These are phyloP conservation scores for Fusarium sterilihyphosum DNA, from an alignment of 2,329 filamentous ascomycete species.

Conservation along the genomic window DNA sequence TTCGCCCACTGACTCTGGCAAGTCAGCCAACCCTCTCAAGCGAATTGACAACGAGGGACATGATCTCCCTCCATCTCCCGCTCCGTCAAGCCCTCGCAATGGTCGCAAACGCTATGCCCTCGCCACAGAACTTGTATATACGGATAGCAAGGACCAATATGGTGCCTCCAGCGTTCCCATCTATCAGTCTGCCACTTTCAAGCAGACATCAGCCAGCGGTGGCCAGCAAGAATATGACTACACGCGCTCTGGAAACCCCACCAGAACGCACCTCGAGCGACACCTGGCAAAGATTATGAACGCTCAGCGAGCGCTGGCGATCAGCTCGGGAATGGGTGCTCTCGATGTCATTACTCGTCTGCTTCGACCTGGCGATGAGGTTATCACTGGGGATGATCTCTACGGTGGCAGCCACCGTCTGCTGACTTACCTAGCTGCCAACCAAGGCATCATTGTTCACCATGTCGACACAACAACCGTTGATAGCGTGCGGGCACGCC, in stretches of 20 bases:
- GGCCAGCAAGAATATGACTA: conserved; percentile 95
- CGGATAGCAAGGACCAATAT: conserved; percentile 96
- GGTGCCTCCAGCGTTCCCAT: conserved; percentile 96
- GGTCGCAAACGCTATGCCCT: conserved; percentile 87
- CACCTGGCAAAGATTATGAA: conserved; percentile 99
- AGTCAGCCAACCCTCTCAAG: conserved; percentile 56
- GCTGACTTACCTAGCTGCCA: conserved; percentile 88
- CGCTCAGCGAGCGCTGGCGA: conserved; percentile 87
- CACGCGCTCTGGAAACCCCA: conserved; percentile 96
- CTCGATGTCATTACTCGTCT: conserved; percentile 95
- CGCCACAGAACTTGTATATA: conserved; percentile 96
- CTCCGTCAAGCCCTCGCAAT: conserved; percentile 87
- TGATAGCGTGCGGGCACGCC: conserved; percentile 72
- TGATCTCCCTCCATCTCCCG: conserved; percentile 88
- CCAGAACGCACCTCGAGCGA: conserved; percentile 92
- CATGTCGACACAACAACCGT: conserved; percentile 93
- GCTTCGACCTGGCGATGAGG: conserved; percentile 91
- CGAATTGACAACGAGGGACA: conserved; percentile 84
- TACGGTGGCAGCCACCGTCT: conserved; percentile 96
- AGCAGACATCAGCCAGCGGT: conserved; percentile 82
- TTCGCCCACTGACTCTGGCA: conserved; percentile 43
- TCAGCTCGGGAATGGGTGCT: conserved; percentile 97
- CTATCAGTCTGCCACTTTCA: conserved; percentile 98
- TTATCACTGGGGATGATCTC: conserved; percentile 95
- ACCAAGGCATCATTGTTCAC: conserved; percentile 92